Base-by-base conservation (phyloP, 352 stramenopile species). In the Phytopythium vexans region DNA sequence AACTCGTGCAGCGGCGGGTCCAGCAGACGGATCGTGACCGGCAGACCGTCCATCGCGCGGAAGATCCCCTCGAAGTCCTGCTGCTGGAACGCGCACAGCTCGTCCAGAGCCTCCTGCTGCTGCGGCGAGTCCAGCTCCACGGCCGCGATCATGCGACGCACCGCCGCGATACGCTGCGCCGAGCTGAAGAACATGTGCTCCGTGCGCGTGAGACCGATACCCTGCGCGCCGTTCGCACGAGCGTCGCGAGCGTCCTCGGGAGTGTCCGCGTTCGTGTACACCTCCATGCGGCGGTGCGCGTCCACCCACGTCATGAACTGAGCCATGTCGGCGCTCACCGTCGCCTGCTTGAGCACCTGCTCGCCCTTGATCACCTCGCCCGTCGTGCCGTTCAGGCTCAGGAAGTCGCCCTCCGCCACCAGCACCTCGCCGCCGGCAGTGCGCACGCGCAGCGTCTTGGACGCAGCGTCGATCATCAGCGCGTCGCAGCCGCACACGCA, bases 121-220 rank as follows among this genome's bases (percentile, higher is more conserved):
- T 47, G 52, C 31, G 58, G 53, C 34, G 58, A 66, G 47, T 62
- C 41, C 52, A 66, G 42, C 48, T 66, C 53, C 48, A 66, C 58
- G 12, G 58, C 58, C n/a, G 48, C 58, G 52, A 66, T 62, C 52
- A 66, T 66, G 47, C 58, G 53, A 7, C 53, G 48, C 36, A 66
- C 58, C 12, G 48, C 58, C 8, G 47, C 52, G 31, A 62, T 58
- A 48, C 47, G 48, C 52, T 66, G 41, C 16, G 53, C 32, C 1
- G 58, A 66, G 37, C 53, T 62, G 37, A 62, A 66, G 58, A 66
- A 66, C 53, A 57, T 66, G 58, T 66, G 53, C 58, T 62, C 52
- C 31, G 58, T 66, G 6, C 52, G 52, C 58, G 58, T 66, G 6
- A 61, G 52, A 16, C 52, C 52, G 37, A n/a, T n/a, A n/a, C n/a